These are phyloP conservation scores for Talaromyces thailandensis DNA, from an alignment of 495 filamentous ascomycete species.

Conservation along the genomic window DNA sequence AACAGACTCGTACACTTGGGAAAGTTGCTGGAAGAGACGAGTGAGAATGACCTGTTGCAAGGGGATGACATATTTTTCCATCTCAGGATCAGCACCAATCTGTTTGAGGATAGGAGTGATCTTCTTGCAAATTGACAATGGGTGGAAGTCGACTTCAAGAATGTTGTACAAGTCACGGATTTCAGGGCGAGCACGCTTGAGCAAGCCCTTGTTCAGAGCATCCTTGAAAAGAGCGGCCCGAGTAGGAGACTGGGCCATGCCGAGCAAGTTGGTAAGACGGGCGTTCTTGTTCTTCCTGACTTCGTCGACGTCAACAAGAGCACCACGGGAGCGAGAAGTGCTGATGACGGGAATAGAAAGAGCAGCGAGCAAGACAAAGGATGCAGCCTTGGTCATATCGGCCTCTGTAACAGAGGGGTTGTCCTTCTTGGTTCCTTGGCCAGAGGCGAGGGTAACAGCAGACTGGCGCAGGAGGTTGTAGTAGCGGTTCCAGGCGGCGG, in stretches of 20 bases:
- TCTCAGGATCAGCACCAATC: slow-evolving; percentile 90
- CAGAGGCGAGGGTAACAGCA: slow-evolving; percentile 71
- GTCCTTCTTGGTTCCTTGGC: slow-evolving; percentile 83
- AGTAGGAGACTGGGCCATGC: slow-evolving; percentile 82
- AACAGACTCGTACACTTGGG: slow-evolving; percentile 97
- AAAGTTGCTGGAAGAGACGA: slow-evolving; percentile 95
- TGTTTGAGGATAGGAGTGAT: slow-evolving; percentile 91
- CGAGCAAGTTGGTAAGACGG: slow-evolving; percentile 88
- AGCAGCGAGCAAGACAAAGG: slow-evolving; percentile 91
- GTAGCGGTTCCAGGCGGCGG: slow-evolving; percentile 92
- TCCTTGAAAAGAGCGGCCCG: slow-evolving; percentile 91
- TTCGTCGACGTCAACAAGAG: slow-evolving; percentile 93
- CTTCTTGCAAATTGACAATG: slow-evolving; percentile 97
- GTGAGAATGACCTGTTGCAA: slow-evolving; percentile 98
- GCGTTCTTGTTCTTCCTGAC: slow-evolving; percentile 98
- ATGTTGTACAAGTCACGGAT: slow-evolving; percentile 97
- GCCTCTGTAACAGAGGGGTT: slow-evolving; percentile 83
- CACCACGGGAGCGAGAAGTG: slow-evolving; percentile 90
- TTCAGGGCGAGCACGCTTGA: slow-evolving; percentile 84
- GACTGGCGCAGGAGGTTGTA: slow-evolving; percentile 93
- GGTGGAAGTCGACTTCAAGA: slow-evolving; percentile 97
- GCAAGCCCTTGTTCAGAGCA: slow-evolving; percentile 84
- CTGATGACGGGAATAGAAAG: slow-evolving; percentile 97
- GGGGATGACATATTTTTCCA: slow-evolving; percentile 91
- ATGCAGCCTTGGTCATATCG: slow-evolving; percentile 80